Evolutionary conservation across 2,329 filamentous ascomycete species (phyloP).

Genomic region (Myriosclerotinia curreyana): DNA sequence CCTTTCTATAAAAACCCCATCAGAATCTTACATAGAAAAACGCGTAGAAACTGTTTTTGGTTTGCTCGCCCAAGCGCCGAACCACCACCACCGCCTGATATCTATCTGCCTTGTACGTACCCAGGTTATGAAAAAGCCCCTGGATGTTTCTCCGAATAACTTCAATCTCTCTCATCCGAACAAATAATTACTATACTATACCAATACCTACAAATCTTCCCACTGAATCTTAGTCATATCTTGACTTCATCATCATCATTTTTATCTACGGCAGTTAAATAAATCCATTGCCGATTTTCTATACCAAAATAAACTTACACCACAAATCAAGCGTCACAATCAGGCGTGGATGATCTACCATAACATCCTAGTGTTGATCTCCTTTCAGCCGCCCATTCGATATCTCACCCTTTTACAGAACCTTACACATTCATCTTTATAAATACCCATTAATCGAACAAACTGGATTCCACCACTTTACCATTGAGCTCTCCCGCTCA

Average conservation of each 20-base stretch:
- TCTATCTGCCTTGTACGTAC: constrained; percentile 2
- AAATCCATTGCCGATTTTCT: constrained; percentile 4
- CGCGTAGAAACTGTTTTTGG: background rate
- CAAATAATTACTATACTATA: background rate
- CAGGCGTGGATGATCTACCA: constrained; percentile 22
- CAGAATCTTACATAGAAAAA: background rate
- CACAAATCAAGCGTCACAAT: background rate
- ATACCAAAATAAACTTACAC: constrained; percentile 17
- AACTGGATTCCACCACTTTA: constrained; percentile 53
- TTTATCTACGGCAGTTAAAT: background rate
- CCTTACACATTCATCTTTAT: constrained; percentile 11
- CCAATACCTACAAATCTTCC: background rate
- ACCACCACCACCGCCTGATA: constrained; percentile 12
- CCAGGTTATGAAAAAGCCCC: constrained; percentile 17
- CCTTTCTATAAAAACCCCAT: too few relatives aligned
- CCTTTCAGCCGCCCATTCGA: constrained; percentile 20
- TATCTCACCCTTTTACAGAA: constrained; percentile 23
- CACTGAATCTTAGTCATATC: background rate
- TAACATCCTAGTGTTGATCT: constrained; percentile 24
- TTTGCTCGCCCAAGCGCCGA: constrained; percentile 13
- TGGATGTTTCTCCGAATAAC: constrained; percentile 23
- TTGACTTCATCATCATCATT: constrained; percentile 1
- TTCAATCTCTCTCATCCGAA: constrained; percentile 15
- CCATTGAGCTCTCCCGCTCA: constrained; percentile 51
- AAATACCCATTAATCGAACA: constrained; percentile 34